These are phyloP conservation scores for Solanum okadae DNA, from an alignment of 257 asterid genomes.

Conservation along the genomic window DNA sequence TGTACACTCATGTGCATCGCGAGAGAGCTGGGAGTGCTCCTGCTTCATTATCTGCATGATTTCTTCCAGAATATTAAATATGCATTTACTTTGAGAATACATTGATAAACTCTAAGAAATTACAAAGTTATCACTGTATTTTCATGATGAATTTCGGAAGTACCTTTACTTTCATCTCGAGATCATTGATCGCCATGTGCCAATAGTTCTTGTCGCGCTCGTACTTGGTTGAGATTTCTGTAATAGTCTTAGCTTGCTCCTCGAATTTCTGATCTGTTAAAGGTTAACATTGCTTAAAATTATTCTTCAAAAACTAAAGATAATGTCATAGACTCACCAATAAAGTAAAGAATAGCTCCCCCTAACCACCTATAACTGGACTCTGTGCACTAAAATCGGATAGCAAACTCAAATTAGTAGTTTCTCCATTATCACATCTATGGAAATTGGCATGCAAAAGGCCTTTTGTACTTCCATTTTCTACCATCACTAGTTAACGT, in stretches of 20 bases:
- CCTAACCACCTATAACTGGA: not conserved
- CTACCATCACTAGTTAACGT: not conserved
- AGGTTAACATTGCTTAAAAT: not conserved
- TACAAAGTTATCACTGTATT: not conserved
- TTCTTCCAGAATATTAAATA: not conserved
- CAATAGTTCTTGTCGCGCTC: constrained; percentile 57
- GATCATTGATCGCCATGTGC: constrained; percentile 41
- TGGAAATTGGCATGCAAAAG: not conserved
- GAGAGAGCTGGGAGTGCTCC: constrained; percentile 75
- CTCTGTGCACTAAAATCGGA: not conserved
- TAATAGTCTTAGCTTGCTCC: constrained; percentile 50
- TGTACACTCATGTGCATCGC: constrained; percentile 80
- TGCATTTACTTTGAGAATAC: not conserved
- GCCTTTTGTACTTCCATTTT: not conserved
- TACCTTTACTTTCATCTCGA: constrained; percentile 76
- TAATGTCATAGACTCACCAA: not conserved
- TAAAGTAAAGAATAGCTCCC: not conserved
- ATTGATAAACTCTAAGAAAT: not conserved
- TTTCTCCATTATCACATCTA: not conserved
- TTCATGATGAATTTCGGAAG: not conserved
- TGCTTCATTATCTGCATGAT: constrained; percentile 64
- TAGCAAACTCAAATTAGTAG: not conserved
- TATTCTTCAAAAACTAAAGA: not conserved
- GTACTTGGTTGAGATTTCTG: constrained; percentile 53
- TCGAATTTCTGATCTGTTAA: constrained; percentile 59